Evolutionary conservation across 2,329 filamentous ascomycete species (phyloP), one percentile per base, ranked within the genome.

Genomic region (Dryadomyces quercus-mongolicae): DNA sequence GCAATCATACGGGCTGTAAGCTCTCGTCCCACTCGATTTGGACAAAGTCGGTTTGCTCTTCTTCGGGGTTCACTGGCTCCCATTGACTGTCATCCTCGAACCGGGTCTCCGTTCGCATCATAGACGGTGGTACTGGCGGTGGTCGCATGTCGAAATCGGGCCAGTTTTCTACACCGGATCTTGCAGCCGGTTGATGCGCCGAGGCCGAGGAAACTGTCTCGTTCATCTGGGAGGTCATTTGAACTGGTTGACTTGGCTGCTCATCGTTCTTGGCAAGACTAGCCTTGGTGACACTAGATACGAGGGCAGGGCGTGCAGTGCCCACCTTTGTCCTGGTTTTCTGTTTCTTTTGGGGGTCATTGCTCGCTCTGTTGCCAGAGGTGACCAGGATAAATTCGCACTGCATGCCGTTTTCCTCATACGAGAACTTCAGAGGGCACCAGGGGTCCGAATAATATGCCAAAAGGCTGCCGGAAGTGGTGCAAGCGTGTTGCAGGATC

Each of bases 361-460:
- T 54, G 64, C 68, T 60, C 62, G 73, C 55, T 75, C 53, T 73
- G 60, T 89, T 85, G 15, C 86, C 87, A 9, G 86, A 81, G 1
- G 87, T 92, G 86, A 90, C 91, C 57, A 92, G 76, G 46, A 89
- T 85, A 61, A 90, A 91, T 59, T 91, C 84, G 66, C 83, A 88
- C 42, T 79, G 70, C 36, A 91, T 74, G 38, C 83, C 85, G 55
- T 85, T 82, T 45, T 78, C 76, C 22, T 77, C 74, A 62, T 92
- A 92, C 47, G 75, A 80, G 56, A 92, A 76, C 62, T 88, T 84
- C 64, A 92, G 77, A 1, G 87, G 87, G 16, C 80, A 78, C 16
- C 80, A 80, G 4, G 87, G 86, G 25, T 78, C 71, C 2, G 87
- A 90, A 67, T 90, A 91, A 53, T 74, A 74, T 13, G 85, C 84